Conservation (phyloP, 2,329 filamentous ascomycete species). For the Uncinocarpus reesii region DNA sequence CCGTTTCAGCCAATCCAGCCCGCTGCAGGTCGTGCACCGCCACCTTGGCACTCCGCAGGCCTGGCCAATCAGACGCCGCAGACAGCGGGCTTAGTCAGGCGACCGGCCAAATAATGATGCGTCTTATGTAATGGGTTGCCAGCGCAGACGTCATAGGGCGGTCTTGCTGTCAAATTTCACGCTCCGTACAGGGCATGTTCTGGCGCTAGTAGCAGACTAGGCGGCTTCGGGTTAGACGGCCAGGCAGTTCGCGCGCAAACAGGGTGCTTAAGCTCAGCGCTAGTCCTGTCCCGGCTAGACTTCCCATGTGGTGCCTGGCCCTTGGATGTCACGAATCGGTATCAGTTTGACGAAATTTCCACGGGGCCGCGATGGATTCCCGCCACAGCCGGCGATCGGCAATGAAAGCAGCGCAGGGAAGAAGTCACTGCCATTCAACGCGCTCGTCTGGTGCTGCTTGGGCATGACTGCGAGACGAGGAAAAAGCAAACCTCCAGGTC, state of each 20-base stretch:
- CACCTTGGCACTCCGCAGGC: slow-evolving; percentile 2
- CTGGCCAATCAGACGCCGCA: background rate
- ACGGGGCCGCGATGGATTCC: slow-evolving; percentile 7
- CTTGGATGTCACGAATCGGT: background rate
- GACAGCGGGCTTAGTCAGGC: background rate
- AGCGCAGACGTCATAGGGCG: background rate
- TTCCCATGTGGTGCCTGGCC: slow-evolving; percentile 1
- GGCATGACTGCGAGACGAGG: no score
- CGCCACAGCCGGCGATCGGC: slow-evolving; percentile 14
- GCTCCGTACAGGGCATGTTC: slow-evolving; percentile 1
- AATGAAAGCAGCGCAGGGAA: background rate
- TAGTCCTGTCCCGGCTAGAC: background rate
- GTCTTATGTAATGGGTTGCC: background rate
- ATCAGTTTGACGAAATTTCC: background rate
- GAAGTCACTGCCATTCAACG: background rate
- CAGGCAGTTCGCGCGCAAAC: background rate
- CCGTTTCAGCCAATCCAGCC: background rate
- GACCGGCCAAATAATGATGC: background rate
- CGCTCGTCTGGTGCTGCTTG: no score
- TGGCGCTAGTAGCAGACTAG: background rate
- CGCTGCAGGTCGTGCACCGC: slow-evolving; percentile 1
- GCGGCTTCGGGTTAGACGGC: background rate
- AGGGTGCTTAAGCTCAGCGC: background rate
- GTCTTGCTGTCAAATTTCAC: slow-evolving; percentile 8
- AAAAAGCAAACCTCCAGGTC: background rate